A percentile compares a stretch with the other conserved stretches of the same genome.
Conservation (phyloP, 129 eudicot genomes). For the Erigeron canadensis region DNA sequence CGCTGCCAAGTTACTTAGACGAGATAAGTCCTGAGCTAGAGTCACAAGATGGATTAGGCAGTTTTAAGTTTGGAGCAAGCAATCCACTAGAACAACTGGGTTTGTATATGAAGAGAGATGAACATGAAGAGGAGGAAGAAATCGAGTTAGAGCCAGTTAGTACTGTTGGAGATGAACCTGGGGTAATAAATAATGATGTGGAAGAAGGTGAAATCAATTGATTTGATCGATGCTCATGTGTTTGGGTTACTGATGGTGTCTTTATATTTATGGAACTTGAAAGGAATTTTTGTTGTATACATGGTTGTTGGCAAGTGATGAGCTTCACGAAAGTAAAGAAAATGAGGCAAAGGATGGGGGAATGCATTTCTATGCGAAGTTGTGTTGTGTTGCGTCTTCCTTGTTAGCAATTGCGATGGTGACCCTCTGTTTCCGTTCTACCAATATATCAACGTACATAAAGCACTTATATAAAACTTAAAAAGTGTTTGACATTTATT, state of each 20-base stretch:
- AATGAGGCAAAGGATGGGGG: constrained; percentile 8
- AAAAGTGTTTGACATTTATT: too few species aligned
- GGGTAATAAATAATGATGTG: constrained; percentile 38
- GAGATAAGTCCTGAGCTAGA: constrained; percentile 66
- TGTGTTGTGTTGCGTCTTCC: too few species aligned
- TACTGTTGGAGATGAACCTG: background rate
- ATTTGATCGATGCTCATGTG: background rate
- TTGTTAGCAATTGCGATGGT: background rate
- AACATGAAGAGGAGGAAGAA: constrained; percentile 82
- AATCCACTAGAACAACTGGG: constrained; percentile 91
- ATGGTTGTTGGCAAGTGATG: constrained; percentile 13
- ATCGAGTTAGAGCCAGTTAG: constrained; percentile 29
- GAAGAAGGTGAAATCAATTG: constrained; percentile 85
- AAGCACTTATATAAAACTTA: too few species aligned
- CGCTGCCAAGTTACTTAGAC: constrained; percentile 42
- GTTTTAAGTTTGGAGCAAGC: constrained; percentile 69
- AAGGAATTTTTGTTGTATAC: constrained; percentile 24
- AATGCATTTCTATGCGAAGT: background rate
- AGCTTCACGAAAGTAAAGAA: constrained; percentile 10
- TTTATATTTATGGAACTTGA: constrained; percentile 16
- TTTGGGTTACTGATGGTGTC: background rate
- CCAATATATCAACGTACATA: too few species aligned
- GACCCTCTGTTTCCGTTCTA: background rate
- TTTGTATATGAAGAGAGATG: constrained; percentile 77
- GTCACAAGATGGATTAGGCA: constrained; percentile 59